Percentiles rank a stretch among this genome's conserved stretches.
Evolutionary conservation across 305 asterid genomes (phyloP).

Genomic region (Fraxinus ornus): DNA sequence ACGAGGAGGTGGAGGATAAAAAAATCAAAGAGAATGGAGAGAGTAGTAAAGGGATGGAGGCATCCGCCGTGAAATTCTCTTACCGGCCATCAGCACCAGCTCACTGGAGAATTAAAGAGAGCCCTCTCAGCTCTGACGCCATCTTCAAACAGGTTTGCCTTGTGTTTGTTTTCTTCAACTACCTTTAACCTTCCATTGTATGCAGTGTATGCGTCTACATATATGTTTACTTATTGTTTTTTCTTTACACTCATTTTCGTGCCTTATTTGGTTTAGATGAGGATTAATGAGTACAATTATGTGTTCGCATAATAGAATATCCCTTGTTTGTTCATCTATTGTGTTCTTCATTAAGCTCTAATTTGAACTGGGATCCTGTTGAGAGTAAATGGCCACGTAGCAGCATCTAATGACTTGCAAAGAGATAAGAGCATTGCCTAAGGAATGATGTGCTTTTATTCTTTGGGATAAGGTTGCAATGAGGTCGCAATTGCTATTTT

Average conservation of each 20-base stretch:
- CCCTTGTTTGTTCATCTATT: neutral
- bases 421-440: neutral
- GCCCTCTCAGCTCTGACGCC: slow-evolving; percentile 96
- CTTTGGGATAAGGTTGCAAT: neutral
- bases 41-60: slow-evolving; percentile 32
- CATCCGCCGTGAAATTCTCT: slow-evolving; percentile 40
- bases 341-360: neutral
- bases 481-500: neutral
- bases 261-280: neutral
- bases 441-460: neutral
- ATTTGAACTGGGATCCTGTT: neutral
- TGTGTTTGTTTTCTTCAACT: neutral
- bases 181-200: neutral
- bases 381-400: neutral
- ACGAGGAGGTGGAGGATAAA: slow-evolving; percentile 31
- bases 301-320: neutral
- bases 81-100: slow-evolving; percentile 90
- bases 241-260: neutral
- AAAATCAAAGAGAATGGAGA: slow-evolving; percentile 41
- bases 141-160: slow-evolving; percentile 68
- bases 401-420: neutral
- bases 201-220: neutral
- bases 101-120: slow-evolving; percentile 75
- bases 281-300: neutral
- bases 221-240: neutral